These are phyloP conservation scores for Aspergillus ochraceoroseus DNA, from an alignment of 2,329 filamentous ascomycete genomes.

Conservation along the genomic window DNA sequence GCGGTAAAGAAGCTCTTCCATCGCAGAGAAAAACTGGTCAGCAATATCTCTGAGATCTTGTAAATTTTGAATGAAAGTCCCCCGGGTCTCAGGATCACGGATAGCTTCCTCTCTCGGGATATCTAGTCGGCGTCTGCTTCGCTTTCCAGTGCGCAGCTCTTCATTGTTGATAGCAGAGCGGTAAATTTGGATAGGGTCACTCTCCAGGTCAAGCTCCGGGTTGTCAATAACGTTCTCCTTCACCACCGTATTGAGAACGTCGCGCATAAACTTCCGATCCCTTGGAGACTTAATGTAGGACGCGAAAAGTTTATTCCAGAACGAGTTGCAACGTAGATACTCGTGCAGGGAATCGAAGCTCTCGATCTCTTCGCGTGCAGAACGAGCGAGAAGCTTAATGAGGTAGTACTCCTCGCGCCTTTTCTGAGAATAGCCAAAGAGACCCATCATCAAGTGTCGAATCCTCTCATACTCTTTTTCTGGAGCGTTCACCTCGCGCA, in stretches of 20 bases:
- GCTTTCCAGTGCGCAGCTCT: conserved; percentile 82
- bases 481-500: conserved; percentile 75
- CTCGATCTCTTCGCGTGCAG: conserved; percentile 81
- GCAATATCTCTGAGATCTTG: conserved; percentile 91
- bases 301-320: conserved; percentile 80
- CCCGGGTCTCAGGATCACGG: conserved; percentile 84
- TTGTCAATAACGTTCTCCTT: conserved; percentile 92
- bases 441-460: conserved; percentile 88
- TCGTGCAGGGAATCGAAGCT: conserved; percentile 69
- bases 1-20: conserved; percentile 77
- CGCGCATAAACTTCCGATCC: conserved; percentile 86
- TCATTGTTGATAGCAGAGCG: conserved; percentile 94
- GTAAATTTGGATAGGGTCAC: conserved; percentile 96
- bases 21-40: conserved; percentile 75
- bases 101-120: conserved; percentile 92
- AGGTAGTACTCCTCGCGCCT: conserved; percentile 94
- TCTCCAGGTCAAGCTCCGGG: conserved; percentile 83
- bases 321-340: conserved; percentile 82
- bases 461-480: conserved; percentile 92
- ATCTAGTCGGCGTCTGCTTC: conserved; percentile 74
- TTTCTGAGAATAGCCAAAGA: conserved; percentile 97
- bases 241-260: conserved; percentile 77
- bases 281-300: conserved; percentile 88
- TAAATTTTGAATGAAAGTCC: conserved; percentile 88
- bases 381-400: conserved; percentile 76